Conservation (phyloP, 768 basidiomycete genomes). For the Suillus subalutaceus region DNA sequence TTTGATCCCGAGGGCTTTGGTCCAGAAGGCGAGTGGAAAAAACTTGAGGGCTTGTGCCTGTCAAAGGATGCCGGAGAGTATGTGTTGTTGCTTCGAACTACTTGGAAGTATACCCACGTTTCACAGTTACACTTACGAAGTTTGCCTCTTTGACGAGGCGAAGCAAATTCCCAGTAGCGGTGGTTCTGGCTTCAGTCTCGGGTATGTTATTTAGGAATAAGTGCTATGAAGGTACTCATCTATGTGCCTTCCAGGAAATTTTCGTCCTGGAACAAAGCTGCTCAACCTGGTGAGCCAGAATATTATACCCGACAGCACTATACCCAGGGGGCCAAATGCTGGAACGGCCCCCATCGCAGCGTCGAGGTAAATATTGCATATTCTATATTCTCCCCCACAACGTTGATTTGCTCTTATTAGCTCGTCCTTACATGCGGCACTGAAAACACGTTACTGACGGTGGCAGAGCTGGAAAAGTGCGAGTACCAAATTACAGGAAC, state of each 20-base stretch:
- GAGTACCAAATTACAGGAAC: conserved; percentile 90
- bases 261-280: conserved; percentile 72
- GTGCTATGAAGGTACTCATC: background rate
- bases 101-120: background rate
- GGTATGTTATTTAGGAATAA: conserved; percentile 54
- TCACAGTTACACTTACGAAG: conserved; percentile 86
- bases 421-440: conserved; percentile 83
- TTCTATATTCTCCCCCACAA: background rate
- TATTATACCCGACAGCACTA: conserved; percentile 87
- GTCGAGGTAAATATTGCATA: conserved; percentile 58
- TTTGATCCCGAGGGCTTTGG: conserved; percentile 73
- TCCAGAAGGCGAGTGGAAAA: conserved; percentile 91
- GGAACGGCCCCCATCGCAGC: conserved; percentile 93
- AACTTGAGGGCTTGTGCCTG: conserved; percentile 81
- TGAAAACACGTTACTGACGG: conserved; percentile 76
- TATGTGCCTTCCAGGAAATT: conserved; percentile 56
- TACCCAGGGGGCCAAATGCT: conserved; percentile 84
- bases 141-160: conserved; percentile 89
- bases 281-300: conserved; percentile 60
- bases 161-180: conserved; percentile 88
- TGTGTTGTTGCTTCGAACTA: conserved; percentile 37
- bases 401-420: conserved; percentile 39
- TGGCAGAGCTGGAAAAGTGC: conserved; percentile 94
- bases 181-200: conserved; percentile 74
- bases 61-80: conserved; percentile 88